Evolutionary conservation across 768 basidiomycete genomes (phyloP).

Genomic region (Boletus rubropictus): DNA sequence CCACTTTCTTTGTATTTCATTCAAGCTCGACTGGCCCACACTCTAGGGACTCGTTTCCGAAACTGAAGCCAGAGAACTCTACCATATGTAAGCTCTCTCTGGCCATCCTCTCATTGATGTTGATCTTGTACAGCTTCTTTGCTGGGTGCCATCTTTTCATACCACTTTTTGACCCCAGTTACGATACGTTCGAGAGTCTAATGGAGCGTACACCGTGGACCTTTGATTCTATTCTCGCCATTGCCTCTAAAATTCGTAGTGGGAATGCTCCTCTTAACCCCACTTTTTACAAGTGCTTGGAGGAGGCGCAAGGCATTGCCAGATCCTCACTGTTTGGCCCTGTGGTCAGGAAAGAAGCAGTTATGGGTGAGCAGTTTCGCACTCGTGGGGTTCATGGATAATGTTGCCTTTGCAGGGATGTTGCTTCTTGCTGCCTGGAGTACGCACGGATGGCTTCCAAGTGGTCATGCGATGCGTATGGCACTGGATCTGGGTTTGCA

Average conservation of each 20-base stretch:
- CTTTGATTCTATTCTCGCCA: slow-evolving; percentile 87
- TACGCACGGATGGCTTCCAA: slow-evolving; percentile 91
- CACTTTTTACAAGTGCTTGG: slow-evolving; percentile 86
- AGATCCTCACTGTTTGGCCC: slow-evolving; percentile 91
- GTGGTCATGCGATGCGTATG: slow-evolving; percentile 96
- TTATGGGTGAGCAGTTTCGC: slow-evolving; percentile 57
- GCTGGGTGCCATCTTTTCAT: slow-evolving; percentile 95
- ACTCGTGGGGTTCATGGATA: slow-evolving; percentile 1
- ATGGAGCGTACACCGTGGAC: slow-evolving; percentile 94
- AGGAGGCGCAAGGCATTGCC: slow-evolving; percentile 95
- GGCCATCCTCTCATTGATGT: slow-evolving; percentile 5
- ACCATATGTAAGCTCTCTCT: slow-evolving; percentile 65
- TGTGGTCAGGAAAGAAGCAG: slow-evolving; percentile 90
- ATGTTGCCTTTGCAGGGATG: slow-evolving; percentile 55
- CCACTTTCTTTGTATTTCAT: not conserved
- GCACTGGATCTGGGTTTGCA: slow-evolving; percentile 90
- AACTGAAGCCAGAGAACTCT: slow-evolving; percentile 81
- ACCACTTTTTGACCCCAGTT: slow-evolving; percentile 86
- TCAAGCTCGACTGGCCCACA: not conserved
- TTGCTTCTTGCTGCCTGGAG: slow-evolving; percentile 88
- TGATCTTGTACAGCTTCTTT: slow-evolving; percentile 64
- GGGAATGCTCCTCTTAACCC: slow-evolving; percentile 81
- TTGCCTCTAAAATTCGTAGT: slow-evolving; percentile 87
- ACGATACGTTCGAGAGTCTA: slow-evolving; percentile 89
- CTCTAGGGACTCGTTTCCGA: slow-evolving; percentile 78